phyloP scores from a whole-genome alignment of 352 stramenopile genomes.

The Pythium oligandrum region DNA sequence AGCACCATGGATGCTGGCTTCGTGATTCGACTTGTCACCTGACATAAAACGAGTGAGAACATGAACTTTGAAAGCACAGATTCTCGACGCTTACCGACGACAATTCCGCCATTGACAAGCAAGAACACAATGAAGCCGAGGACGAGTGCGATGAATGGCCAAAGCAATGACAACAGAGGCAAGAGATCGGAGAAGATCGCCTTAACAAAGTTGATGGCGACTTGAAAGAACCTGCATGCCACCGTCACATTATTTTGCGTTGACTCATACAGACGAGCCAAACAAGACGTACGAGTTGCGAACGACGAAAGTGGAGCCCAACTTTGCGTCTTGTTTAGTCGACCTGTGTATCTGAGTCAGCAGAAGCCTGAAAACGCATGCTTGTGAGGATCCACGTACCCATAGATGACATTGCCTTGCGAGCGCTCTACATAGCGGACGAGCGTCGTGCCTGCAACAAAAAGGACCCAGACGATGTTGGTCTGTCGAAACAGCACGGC shows the following conservation, averaged over 20 bases:
- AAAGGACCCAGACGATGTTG: slow-evolving; percentile 89
- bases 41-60: background rate
- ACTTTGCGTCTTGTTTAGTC: slow-evolving; percentile 17
- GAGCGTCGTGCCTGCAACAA: slow-evolving; percentile 72
- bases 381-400: slow-evolving; percentile 21
- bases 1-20: slow-evolving; percentile 61
- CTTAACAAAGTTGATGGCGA: slow-evolving; percentile 60
- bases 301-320: slow-evolving; percentile 7
- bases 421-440: slow-evolving; percentile 66
- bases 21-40: slow-evolving; percentile 85
- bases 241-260: background rate
- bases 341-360: slow-evolving; percentile 1
- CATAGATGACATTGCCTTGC: slow-evolving; percentile 67
- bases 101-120: slow-evolving; percentile 70
- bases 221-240: slow-evolving; percentile 23
- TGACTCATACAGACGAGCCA: background rate
- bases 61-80: background rate
- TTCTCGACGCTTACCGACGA: slow-evolving; percentile 49
- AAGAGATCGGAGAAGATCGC: slow-evolving; percentile 46
- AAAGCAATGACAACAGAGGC: slow-evolving; percentile 52
- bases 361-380: no score
- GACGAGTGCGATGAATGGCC: slow-evolving; percentile 65
- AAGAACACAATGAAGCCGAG: slow-evolving; percentile 55
- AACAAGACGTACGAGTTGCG: slow-evolving; percentile 4
- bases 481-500: slow-evolving; percentile 88